Evolutionary conservation across 345 rosid genomes (phyloP).

Genomic region (Capsella bursapastoris): DNA sequence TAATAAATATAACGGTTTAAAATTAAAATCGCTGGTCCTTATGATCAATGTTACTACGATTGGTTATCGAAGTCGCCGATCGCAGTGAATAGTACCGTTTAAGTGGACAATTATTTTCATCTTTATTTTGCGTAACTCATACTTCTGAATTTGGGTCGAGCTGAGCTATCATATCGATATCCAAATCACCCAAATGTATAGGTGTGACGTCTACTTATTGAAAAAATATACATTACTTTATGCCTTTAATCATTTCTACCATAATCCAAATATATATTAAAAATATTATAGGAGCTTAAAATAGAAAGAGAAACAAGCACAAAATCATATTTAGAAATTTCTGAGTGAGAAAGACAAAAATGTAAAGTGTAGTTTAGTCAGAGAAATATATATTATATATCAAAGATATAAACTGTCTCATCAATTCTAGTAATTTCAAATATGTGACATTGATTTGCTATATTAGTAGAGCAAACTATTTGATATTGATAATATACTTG

Average conservation of each 20-base stretch:
- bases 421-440: slow-evolving; percentile 9
- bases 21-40: too few relatives aligned
- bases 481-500: slow-evolving; percentile 17
- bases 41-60: too few relatives aligned
- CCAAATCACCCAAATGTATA: not conserved
- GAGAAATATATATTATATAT: not conserved
- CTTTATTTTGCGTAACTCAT: not conserved
- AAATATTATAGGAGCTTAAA: slow-evolving; percentile 6
- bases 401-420: slow-evolving; percentile 10
- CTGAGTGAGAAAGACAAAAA: not conserved
- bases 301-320: slow-evolving; percentile 25
- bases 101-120: not conserved
- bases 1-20: too few relatives aligned
- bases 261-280: not conserved
- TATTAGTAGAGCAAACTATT: not conserved
- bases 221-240: slow-evolving; percentile 10
- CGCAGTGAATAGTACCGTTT: too few relatives aligned
- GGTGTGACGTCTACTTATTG: not conserved
- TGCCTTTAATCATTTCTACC: slow-evolving; percentile 20
- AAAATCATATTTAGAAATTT: slow-evolving; percentile 20
- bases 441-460: slow-evolving; percentile 5
- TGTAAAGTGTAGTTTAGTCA: slow-evolving; percentile 2
- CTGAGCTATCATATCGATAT: not conserved
- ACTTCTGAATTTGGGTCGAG: not conserved
- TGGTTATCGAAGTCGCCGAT: too few relatives aligned